Evolutionary conservation across 352 stramenopile genomes (phyloP).

Genomic region (Globisporangium nagaii): DNA sequence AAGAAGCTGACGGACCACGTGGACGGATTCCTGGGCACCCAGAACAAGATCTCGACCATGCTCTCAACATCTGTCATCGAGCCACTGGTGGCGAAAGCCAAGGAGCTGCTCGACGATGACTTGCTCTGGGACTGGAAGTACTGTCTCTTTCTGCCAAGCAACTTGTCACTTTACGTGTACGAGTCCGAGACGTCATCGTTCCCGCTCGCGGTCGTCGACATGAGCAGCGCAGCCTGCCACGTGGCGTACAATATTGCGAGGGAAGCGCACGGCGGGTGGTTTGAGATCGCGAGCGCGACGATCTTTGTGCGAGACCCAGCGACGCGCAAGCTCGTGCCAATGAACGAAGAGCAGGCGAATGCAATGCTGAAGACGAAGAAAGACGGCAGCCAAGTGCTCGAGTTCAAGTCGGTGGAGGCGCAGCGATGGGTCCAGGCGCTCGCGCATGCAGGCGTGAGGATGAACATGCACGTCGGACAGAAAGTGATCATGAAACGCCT

Average conservation of each 20-base stretch:
- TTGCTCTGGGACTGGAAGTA: conserved; percentile 73
- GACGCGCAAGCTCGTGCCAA: conserved; percentile 24
- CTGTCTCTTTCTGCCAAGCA: conserved; percentile 44
- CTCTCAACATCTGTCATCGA: too few species aligned
- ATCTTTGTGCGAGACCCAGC: conserved; percentile 26
- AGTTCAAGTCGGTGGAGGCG: conserved; percentile 47
- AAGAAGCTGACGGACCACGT: conserved; percentile 60
- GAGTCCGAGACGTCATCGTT: conserved; percentile 29
- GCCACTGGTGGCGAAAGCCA: conserved; percentile 31
- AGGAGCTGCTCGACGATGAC: conserved; percentile 29
- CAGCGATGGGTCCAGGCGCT: conserved; percentile 58
- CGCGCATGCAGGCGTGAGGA: conserved; percentile 32
- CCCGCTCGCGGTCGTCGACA: conserved; percentile 47
- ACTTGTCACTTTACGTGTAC: conserved; percentile 61
- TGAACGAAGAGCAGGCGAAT: conserved; percentile 21
- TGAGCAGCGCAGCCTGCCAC: conserved; percentile 37
- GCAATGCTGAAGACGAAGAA: conserved; percentile 30
- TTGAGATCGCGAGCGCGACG: conserved; percentile 47
- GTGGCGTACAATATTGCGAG: conserved; percentile 38
- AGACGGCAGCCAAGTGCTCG: conserved; percentile 32
- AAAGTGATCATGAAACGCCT: conserved; percentile 51
- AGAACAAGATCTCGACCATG: conserved; percentile 33
- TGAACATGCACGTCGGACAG: conserved; percentile 47
- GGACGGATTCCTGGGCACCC: conserved; percentile 45
- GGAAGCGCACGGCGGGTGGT: conserved; percentile 39